Percentiles rank a stretch among this genome's conserved stretches.
phyloP scores from a whole-genome alignment of 768 basidiomycete genomes.

The Lactarius sanguifluus region DNA sequence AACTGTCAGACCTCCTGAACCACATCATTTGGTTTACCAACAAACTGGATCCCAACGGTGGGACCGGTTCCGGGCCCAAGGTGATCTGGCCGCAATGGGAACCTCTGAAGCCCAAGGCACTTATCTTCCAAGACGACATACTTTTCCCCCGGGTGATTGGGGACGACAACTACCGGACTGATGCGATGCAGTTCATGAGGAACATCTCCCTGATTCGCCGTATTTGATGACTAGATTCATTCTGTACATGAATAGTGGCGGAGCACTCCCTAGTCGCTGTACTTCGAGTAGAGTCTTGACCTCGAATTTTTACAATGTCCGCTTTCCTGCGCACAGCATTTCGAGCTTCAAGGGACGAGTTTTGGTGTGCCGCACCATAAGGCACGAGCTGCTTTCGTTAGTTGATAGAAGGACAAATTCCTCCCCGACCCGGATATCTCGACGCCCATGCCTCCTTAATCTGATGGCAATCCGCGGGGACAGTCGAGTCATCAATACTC shows the following conservation, averaged over 20 bases:
- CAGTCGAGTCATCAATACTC: no score
- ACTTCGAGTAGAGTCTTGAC: conserved; percentile 3
- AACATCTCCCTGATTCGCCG: conserved; percentile 23
- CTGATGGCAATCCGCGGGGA: no score
- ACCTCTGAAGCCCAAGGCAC: conserved; percentile 12
- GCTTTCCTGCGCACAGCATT: not conserved
- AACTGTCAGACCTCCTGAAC: conserved; percentile 15
- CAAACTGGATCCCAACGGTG: conserved; percentile 25
- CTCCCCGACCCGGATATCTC: no score
- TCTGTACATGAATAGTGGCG: not conserved
- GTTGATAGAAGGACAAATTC: no score
- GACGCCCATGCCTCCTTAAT: no score
- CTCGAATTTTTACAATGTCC: not conserved
- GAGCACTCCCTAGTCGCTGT: not conserved
- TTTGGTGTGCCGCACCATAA: no score
- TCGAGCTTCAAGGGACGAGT: not conserved
- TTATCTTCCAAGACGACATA: conserved; percentile 14
- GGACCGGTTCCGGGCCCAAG: not conserved
- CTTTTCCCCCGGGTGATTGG: conserved; percentile 13
- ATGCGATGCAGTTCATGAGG: conserved; percentile 15
- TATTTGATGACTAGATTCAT: conserved; percentile 1
- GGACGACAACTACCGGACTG: conserved; percentile 24
- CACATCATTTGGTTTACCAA: conserved; percentile 25
- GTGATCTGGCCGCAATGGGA: conserved; percentile 25
- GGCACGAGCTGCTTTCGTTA: no score